Base-by-base conservation (phyloP, 2,329 filamentous ascomycete genomes). In the Teratosphaeria viscida region DNA sequence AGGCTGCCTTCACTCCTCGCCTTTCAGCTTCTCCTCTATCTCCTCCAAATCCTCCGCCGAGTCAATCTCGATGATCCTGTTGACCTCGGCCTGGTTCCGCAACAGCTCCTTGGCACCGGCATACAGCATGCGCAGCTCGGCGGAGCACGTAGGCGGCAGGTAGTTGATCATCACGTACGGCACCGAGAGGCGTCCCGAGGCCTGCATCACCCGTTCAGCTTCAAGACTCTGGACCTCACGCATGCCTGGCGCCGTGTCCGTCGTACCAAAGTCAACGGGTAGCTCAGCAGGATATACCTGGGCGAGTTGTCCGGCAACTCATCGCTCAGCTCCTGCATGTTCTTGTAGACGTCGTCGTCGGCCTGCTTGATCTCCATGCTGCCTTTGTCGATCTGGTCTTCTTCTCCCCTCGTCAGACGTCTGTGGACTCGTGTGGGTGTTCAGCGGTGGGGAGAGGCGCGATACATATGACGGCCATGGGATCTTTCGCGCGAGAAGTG, bases 141-240 rank as follows among this genome's bases (percentile, higher is more conserved):
- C 84, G 73, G 95, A 96, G 77, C 90, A 94, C 55, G 92, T 96
- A 57, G 87, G 88, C 7, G 94, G 94, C 26, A 97, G 85, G 77
- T 96, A 97, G 79, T 95, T 96, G 26, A 99, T 78, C 72, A 97
- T 84, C 54, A 96, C 90, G 73, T 99, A 99, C 10, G 94, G 94
- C 2, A 96, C 91, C 5, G 90, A 88, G 52, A 91, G 75, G 32
- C 94, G 86, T 59, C 94, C 94, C 57, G 89, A 91, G 53, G 85
- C 79, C 90, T 95, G 54, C 14, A 29, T 10, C 53, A 54, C 10
- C 11, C 14, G 5, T 34, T 58, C 47, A 58, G 57, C 57, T 23
- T 35, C 47, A 34, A 10, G 27, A 29, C 14, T 32, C 16, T 8
- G 3, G n/a, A 5, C 14, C 27, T 12, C n/a, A 32, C 16, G 14